Percentiles rank a stretch among this genome's conserved stretches.
Conservation (phyloP, 768 basidiomycete genomes). For the Tephrocybe sp. region DNA sequence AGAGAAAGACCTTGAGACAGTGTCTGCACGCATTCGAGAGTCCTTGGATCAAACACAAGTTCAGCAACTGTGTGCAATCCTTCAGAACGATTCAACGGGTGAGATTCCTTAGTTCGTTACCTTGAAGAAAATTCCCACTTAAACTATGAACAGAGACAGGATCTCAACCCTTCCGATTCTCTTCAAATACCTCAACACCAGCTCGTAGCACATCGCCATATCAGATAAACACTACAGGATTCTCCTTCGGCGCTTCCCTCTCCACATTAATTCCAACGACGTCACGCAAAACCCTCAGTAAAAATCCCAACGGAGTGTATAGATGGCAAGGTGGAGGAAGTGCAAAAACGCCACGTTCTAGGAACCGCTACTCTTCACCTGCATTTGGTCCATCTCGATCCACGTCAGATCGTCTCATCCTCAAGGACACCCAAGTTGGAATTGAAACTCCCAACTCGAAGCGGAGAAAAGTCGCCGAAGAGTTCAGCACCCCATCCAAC, state of each 20-base stretch:
- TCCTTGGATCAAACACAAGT: slow-evolving; percentile 10
- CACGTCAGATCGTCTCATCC: slow-evolving; percentile 34
- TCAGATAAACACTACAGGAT: slow-evolving; percentile 18
- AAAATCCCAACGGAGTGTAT: slow-evolving; percentile 75
- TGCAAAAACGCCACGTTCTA: slow-evolving; percentile 45
- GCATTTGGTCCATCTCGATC: slow-evolving; percentile 60
- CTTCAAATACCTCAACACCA: slow-evolving; percentile 40
- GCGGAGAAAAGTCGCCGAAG: slow-evolving; percentile 57
- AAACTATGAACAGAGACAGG: slow-evolving; percentile 25
- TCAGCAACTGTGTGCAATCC: slow-evolving; percentile 24
- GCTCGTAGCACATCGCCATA: slow-evolving; percentile 34
- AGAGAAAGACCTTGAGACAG: slow-evolving; percentile 41
- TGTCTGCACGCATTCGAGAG: slow-evolving; percentile 10
- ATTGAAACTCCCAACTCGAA: slow-evolving; percentile 48
- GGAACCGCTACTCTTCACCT: slow-evolving; percentile 72
- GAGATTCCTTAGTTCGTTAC: slow-evolving; percentile 10
- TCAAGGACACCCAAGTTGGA: slow-evolving; percentile 32
- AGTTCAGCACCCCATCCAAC: slow-evolving; percentile 28
- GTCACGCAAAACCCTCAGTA: slow-evolving; percentile 51
- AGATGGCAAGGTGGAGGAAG: slow-evolving; percentile 78
- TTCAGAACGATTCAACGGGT: slow-evolving; percentile 52
- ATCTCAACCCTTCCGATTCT: slow-evolving; percentile 63
- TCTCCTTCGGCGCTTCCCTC: slow-evolving; percentile 17
- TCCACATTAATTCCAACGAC: slow-evolving; percentile 20
- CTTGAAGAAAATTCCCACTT: neutral